A percentile compares a stretch with the other conserved stretches of the same genome.
Conservation (phyloP, 73 alveolate species). For the Symbiodinium pilosum region DNA sequence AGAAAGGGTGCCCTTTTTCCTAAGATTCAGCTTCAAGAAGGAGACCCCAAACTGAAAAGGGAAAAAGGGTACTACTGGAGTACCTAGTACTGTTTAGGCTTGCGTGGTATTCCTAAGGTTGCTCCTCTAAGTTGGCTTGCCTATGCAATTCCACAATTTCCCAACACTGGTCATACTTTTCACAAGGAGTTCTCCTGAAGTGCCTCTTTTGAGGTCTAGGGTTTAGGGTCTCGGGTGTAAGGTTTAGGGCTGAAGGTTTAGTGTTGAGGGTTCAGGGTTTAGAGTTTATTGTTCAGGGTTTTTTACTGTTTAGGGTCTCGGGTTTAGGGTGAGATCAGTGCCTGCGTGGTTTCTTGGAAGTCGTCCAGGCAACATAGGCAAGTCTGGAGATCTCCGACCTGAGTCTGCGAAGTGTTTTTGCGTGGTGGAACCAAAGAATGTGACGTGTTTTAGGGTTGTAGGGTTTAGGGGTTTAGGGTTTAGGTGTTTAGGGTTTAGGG, state of each 20-base stretch:
- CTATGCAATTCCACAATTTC: too few species aligned
- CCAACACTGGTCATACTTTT: too few species aligned
- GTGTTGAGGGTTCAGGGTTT: not conserved
- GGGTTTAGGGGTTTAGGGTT: not conserved
- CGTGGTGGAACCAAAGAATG: not conserved
- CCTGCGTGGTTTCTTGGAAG: not conserved
- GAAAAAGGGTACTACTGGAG: too few species aligned
- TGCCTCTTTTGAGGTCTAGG: too few species aligned
- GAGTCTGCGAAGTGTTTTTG: not conserved
- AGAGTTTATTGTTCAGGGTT: not conserved
- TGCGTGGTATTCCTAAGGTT: too few species aligned
- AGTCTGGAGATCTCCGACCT: not conserved
- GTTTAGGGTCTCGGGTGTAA: not conserved
- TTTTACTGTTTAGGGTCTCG: not conserved
- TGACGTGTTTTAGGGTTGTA: not conserved
- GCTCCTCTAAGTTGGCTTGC: too few species aligned
- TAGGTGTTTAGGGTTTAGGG: not conserved
- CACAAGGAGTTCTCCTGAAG: too few species aligned
- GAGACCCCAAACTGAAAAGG: too few species aligned
- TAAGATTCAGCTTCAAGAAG: too few species aligned
- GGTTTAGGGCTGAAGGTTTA: not conserved
- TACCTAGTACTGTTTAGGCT: too few species aligned
- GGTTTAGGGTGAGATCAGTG: not conserved
- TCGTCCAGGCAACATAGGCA: slow-evolving; percentile 5
- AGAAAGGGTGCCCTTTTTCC: too few species aligned